Evolutionary conservation across 2,329 filamentous ascomycete species (phyloP).

Genomic region (Claviceps cyperi): DNA sequence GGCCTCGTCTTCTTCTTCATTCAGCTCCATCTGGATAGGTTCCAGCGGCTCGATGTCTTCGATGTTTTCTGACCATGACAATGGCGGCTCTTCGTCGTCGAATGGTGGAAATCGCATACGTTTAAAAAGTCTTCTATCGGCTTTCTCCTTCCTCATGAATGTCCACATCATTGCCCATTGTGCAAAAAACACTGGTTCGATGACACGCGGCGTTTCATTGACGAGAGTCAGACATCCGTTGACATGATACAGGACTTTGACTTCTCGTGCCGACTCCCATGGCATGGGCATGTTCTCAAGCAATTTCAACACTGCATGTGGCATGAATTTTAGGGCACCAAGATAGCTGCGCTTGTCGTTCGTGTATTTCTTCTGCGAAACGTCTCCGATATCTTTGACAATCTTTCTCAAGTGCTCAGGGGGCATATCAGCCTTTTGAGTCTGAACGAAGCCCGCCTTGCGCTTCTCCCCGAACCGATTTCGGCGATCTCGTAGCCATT

Average conservation of each 20-base stretch:
- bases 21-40: conserved; percentile 96
- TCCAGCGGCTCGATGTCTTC: conserved; percentile 96
- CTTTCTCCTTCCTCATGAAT: conserved; percentile 95
- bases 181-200: conserved; percentile 93
- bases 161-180: conserved; percentile 99
- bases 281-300: conserved; percentile 99
- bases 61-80: conserved; percentile 97
- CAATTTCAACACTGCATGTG: conserved; percentile 90
- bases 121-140: conserved; percentile 90
- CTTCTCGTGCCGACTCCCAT: conserved; percentile 91
- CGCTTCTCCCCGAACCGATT: conserved; percentile 95
- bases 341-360: conserved; percentile 97
- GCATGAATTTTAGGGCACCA: conserved; percentile 97
- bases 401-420: conserved; percentile 97
- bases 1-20: conserved; percentile 80
- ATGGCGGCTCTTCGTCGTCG: conserved; percentile 91
- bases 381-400: conserved; percentile 95
- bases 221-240: conserved; percentile 95
- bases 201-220: conserved; percentile 91
- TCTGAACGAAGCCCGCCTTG: conserved; percentile 91
- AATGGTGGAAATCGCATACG: conserved; percentile 98
- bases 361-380: conserved; percentile 98
- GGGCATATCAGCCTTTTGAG: conserved; percentile 96
- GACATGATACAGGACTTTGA: conserved; percentile 96
- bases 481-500: conserved; percentile 86